A percentile compares a stretch with the other conserved stretches of the same genome.
Evolutionary conservation across 2,329 filamentous ascomycete species (phyloP).

Genomic region (Aotearoamyces nothofagi): DNA sequence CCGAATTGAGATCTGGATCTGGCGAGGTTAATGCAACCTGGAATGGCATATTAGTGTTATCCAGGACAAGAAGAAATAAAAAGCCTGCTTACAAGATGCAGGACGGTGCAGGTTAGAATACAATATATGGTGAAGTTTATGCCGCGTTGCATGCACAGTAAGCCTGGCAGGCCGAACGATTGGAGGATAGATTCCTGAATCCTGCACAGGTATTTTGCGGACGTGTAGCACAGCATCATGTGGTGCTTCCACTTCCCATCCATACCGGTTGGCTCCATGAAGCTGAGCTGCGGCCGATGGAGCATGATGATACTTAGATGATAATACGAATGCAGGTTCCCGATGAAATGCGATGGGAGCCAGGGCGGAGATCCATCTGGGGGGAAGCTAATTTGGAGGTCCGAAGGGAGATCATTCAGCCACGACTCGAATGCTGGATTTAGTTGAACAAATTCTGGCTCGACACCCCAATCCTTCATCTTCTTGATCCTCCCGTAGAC

Average conservation of each 20-base stretch:
- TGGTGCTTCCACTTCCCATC: slow-evolving; percentile 76
- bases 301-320: slow-evolving; percentile 75
- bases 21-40: slow-evolving; percentile 88
- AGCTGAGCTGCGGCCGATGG: slow-evolving; percentile 70
- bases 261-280: slow-evolving; percentile 53
- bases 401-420: slow-evolving; percentile 61
- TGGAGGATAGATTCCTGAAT: slow-evolving; percentile 72
- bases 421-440: slow-evolving; percentile 66
- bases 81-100: slow-evolving; percentile 62
- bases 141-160: slow-evolving; percentile 84
- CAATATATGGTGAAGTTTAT: slow-evolving; percentile 95
- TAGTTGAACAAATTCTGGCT: slow-evolving; percentile 68
- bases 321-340: slow-evolving; percentile 82
- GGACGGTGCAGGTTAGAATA: slow-evolving; percentile 78
- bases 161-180: slow-evolving; percentile 60
- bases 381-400: slow-evolving; percentile 66
- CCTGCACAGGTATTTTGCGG: slow-evolving; percentile 73
- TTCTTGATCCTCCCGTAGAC: slow-evolving; percentile 61
- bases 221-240: slow-evolving; percentile 72
- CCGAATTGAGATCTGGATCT: slow-evolving; percentile 71
- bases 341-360: slow-evolving; percentile 75
- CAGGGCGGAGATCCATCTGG: slow-evolving; percentile 67
- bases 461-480: slow-evolving; percentile 72
- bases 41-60: slow-evolving; percentile 1
- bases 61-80: slow-evolving; percentile 3